Conservation (phyloP, 2,329 filamentous ascomycete genomes). For the Byssochlamys sp. region DNA sequence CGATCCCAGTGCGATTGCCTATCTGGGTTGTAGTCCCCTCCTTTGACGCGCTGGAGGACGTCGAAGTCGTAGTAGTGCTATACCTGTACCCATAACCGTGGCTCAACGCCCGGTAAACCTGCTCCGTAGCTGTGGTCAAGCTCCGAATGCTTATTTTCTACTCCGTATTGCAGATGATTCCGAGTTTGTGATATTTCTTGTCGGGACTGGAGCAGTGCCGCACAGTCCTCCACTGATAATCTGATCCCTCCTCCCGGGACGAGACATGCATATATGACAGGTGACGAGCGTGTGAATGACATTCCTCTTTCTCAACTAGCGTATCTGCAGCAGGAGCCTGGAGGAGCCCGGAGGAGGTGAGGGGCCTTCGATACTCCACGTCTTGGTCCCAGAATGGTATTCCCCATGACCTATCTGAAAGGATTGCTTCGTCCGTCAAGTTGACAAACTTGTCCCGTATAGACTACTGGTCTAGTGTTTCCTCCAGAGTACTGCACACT, state of each 20-base stretch:
- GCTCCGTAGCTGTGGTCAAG: not conserved
- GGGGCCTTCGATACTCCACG: not conserved
- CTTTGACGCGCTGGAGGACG: not conserved
- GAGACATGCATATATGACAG: not conserved
- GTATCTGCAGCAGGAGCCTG: not conserved
- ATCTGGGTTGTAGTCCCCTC: not conserved
- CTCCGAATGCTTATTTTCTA: not conserved
- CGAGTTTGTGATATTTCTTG: not conserved
- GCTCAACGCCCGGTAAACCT: not conserved
- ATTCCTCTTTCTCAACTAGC: not conserved
- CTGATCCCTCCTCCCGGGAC: not conserved
- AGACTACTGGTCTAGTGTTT: not conserved
- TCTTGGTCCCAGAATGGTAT: not conserved
- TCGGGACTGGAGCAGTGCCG: not conserved
- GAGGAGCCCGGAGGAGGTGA: not conserved
- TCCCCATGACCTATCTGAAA: not conserved
- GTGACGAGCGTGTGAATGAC: not conserved
- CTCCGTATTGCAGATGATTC: not conserved
- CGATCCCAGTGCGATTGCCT: conserved; percentile 2
- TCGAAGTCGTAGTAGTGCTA: not conserved
- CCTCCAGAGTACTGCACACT: not conserved
- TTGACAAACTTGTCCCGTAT: not conserved
- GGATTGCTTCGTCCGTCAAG: not conserved
- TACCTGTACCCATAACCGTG: not conserved
- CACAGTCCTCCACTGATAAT: not conserved